Percentiles rank a stretch among this genome's conserved stretches.
Evolutionary conservation across 768 basidiomycete species (phyloP).

Genomic region (Calocybe indica): DNA sequence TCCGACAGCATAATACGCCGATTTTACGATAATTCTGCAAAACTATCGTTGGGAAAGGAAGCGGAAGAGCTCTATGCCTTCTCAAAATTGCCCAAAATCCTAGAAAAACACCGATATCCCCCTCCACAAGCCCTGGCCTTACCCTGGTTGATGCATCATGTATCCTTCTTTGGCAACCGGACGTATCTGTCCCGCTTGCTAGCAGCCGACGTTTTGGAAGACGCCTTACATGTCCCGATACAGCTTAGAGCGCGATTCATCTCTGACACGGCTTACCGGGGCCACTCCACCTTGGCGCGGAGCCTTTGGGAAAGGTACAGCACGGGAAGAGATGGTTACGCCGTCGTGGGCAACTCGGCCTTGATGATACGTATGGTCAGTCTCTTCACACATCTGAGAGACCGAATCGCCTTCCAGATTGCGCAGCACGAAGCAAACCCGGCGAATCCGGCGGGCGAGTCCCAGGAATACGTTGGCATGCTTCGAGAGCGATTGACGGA

Average conservation of each 20-base stretch:
- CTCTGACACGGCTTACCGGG: constrained; percentile 33
- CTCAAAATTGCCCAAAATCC: constrained; percentile 28
- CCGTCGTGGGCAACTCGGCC: constrained; percentile 38
- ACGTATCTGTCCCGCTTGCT: constrained; percentile 43
- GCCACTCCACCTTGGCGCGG: constrained; percentile 43
- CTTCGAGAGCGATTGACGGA: constrained; percentile 15
- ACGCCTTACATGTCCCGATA: constrained; percentile 33
- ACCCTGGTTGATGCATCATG: constrained; percentile 47
- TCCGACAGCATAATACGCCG: constrained; percentile 38
- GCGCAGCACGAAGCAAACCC: neutral
- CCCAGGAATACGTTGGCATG: constrained; percentile 3
- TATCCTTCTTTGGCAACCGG: constrained; percentile 30
- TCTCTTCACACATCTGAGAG: constrained; percentile 28
- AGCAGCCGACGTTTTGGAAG: constrained; percentile 40
- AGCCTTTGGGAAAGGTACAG: constrained; percentile 54
- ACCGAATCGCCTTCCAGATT: neutral
- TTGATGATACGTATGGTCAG: constrained; percentile 46
- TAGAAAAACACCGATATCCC: constrained; percentile 35
- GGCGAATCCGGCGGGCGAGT: neutral
- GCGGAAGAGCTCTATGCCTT: constrained; percentile 43
- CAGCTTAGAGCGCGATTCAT: constrained; percentile 47
- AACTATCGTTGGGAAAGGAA: constrained; percentile 19
- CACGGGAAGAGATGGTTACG: constrained; percentile 28
- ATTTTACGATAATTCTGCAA: constrained; percentile 37
- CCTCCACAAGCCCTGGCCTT: constrained; percentile 41